Base-by-base conservation (phyloP, 805 yeast species). In the Pichia occidentalis region DNA sequence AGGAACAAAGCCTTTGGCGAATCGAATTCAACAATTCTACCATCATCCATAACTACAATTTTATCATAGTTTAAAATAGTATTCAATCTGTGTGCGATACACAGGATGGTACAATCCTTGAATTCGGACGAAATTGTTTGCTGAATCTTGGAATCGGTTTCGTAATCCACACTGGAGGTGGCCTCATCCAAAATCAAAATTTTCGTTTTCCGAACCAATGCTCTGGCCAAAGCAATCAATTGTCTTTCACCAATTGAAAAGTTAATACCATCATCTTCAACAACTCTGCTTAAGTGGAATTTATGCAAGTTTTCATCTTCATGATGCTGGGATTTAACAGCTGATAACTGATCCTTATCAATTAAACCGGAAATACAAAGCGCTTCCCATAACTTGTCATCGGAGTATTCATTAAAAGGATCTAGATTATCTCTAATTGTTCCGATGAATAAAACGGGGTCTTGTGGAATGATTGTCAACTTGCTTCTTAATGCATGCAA, bases 241-340 rank as follows among this genome's bases (percentile, higher is more conserved):
- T 81, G 88, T 42, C 80, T 70, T 52, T 82, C 86, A 36, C 88
- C 88, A 5, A 78, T 62, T 1, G 85, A 78, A 47, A 78, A 79
- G 48, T 82, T 82, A 10, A 70, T 46, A 18, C 90, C 92, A 26
- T 77, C 84, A 45, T 77, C 84, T 43, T 75, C 79, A 13, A 82
- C 84, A 2, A 45, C 33, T 46, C 70, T 69, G 38, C 73, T 75
- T 38, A 83, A 59, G 50, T 76, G 84, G 54, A 81, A 82, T 52
- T 79, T 79, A 52, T 67, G 72, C 45, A 68, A 47, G 20, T 64
- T 47, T 8, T 47, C 51, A 34, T 48, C 56, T 14, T 51, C 53
- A 22, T 51, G 40, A 11, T 28, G 12, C 51, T 70, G 75, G 7
- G 22, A 19, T 43, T 60, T 63, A 4, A 60, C 60, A 2, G 55